phyloP scores from a whole-genome alignment of 169 alveolate species.

The Eimeria sp. region DNA sequence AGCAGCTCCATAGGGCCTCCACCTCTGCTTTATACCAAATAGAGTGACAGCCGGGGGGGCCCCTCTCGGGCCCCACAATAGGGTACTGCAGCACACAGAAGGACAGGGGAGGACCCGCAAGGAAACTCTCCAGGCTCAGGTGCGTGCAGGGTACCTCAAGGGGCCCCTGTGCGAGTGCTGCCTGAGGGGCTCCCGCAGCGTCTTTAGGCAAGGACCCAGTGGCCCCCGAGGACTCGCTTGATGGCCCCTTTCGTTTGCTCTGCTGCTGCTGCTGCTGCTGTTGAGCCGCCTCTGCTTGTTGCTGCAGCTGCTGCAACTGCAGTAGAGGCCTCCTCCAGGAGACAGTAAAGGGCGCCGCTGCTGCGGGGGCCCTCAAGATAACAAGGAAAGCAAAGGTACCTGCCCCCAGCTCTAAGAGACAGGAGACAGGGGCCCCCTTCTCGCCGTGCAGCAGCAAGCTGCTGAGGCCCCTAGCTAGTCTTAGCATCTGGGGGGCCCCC shows the following conservation, averaged over 20 bases:
- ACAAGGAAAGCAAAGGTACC: background rate
- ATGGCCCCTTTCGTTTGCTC: background rate
- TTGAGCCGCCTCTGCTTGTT: background rate
- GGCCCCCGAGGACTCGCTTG: background rate
- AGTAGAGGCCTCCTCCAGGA: constrained; percentile 35
- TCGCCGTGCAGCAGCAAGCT: constrained; percentile 14
- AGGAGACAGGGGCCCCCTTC: constrained; percentile 5
- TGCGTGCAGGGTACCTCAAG: background rate
- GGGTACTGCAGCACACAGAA: constrained; percentile 11
- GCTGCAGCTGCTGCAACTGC: background rate
- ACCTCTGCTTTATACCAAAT: constrained; percentile 73
- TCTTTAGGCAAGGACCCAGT: background rate
- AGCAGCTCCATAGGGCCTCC: constrained; percentile 9
- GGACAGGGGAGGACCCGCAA: background rate
- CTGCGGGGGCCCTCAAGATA: constrained; percentile 17
- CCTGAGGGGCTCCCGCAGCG: constrained; percentile 6
- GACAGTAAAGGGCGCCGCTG: constrained; percentile 8
- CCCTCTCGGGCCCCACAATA: constrained; percentile 53
- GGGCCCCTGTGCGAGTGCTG: background rate
- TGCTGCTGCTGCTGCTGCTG: constrained; percentile 53
- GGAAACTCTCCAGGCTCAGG: background rate
- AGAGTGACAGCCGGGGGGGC: constrained; percentile 4
- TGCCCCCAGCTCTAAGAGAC: constrained; percentile 1
- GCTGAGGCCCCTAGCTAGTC: constrained; percentile 10
- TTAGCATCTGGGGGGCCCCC: constrained; percentile 38